Percentiles rank a stretch among this genome's conserved stretches.
Evolutionary conservation across 2,329 filamentous ascomycete species (phyloP).

Genomic region (Penicillium sp.): DNA sequence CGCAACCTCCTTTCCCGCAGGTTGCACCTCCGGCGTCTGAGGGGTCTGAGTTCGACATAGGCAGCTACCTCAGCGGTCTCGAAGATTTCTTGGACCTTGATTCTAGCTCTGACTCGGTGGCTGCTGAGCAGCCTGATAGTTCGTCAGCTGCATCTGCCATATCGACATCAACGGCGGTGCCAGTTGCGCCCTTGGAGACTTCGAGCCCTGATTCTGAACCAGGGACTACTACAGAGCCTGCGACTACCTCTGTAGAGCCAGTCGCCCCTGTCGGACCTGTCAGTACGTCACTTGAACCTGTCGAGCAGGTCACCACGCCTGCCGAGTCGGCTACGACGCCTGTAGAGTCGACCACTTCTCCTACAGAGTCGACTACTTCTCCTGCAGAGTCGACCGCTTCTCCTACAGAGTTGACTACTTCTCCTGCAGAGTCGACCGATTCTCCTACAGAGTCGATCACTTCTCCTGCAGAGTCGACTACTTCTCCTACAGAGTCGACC

Average conservation of each 20-base stretch:
- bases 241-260: neutral
- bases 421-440: too few relatives aligned
- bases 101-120: neutral
- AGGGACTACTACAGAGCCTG: neutral
- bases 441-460: too few relatives aligned
- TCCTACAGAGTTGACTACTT: too few relatives aligned
- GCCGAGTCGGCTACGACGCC: too few relatives aligned
- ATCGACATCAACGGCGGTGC: neutral
- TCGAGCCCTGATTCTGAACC: neutral
- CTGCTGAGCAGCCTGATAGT: neutral
- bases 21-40: neutral
- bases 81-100: neutral
- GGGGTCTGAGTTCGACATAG: slow-evolving; percentile 3
- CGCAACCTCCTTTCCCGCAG: slow-evolving; percentile 28
- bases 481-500: too few relatives aligned
- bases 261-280: too few relatives aligned
- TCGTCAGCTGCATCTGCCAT: neutral
- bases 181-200: neutral
- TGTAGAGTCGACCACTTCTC: too few relatives aligned
- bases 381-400: too few relatives aligned
- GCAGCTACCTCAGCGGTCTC: slow-evolving; percentile 16
- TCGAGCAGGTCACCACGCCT: too few relatives aligned
- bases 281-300: too few relatives aligned
- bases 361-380: neutral
- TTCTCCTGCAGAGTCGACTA: too few relatives aligned